Evolutionary conservation across 1,284 basidiomycete genomes (phyloP).

Genomic region (Ustilago hordei): DNA sequence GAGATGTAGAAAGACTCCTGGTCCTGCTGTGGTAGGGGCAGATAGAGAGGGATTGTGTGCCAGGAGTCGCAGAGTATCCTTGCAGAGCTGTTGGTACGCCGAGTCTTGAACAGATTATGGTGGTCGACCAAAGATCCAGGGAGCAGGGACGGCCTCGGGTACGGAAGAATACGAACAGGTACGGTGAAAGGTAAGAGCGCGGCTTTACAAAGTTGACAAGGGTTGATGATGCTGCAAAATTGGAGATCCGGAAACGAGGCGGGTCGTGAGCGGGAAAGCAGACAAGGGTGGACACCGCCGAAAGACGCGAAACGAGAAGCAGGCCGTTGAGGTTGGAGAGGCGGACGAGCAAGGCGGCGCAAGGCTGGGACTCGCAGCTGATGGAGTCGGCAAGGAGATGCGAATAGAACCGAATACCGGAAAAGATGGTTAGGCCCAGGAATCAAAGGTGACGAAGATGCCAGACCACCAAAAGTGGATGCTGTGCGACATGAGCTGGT

Average conservation of each 20-base stretch:
- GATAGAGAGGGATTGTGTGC: background rate
- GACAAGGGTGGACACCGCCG: background rate
- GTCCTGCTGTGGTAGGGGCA: background rate
- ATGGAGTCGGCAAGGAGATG: background rate
- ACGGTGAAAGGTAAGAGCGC: background rate
- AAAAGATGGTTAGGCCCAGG: background rate
- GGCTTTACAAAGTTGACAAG: background rate
- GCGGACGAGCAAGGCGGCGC: no score
- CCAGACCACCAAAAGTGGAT: background rate
- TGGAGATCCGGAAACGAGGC: background rate
- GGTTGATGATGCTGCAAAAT: background rate
- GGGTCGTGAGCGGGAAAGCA: background rate
- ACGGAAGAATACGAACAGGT: constrained; percentile 2
- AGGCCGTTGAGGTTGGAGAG: background rate
- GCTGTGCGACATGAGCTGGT: constrained; percentile 3
- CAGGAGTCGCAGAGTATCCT: background rate
- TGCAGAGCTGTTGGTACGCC: background rate
- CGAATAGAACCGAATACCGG: background rate
- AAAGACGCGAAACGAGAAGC: background rate
- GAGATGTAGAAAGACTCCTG: background rate
- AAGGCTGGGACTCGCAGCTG: no score
- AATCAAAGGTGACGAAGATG: background rate
- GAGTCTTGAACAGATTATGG: background rate
- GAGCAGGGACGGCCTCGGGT: constrained; percentile 17
- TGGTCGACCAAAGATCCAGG: background rate